Conservation (phyloP, 2,329 filamentous ascomycete genomes). For the Phyllosticta paracitricarpa region DNA sequence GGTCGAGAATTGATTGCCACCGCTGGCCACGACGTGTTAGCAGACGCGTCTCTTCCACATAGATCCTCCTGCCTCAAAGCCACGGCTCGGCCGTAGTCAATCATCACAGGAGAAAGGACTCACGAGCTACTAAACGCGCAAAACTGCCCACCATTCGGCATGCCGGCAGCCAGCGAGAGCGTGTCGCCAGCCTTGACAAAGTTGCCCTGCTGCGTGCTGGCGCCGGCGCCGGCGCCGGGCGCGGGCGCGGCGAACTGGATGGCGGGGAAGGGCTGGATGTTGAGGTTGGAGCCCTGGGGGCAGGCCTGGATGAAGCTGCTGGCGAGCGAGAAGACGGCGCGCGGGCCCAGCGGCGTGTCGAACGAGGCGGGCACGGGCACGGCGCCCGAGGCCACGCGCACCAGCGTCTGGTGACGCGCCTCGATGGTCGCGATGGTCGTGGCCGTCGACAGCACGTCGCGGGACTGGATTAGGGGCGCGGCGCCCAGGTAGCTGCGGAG, state of each 20-base stretch:
- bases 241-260: conserved; percentile 44
- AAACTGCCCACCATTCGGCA: conserved; percentile 39
- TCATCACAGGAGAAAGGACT: conserved; percentile 23
- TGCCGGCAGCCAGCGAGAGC: conserved; percentile 27
- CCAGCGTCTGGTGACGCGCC: conserved; percentile 63
- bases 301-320: conserved; percentile 63
- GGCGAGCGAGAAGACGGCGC: conserved; percentile 63
- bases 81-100: too few relatives aligned
- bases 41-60: neutral
- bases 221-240: conserved; percentile 21
- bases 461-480: conserved; percentile 52
- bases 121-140: conserved; percentile 59
- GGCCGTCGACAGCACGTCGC: conserved; percentile 53
- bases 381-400: conserved; percentile 50
- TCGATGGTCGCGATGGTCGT: conserved; percentile 65
- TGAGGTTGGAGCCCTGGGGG: conserved; percentile 53
- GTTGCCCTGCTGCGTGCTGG: neutral
- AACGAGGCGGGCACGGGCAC: conserved; percentile 58
- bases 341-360: conserved; percentile 58
- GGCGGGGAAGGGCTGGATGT: conserved; percentile 53
- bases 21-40: conserved; percentile 20
- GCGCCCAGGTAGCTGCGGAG: conserved; percentile 49
- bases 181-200: conserved; percentile 20
- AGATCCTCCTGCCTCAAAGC: too few relatives aligned
- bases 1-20: conserved; percentile 40